Percentiles rank a stretch among this genome's conserved stretches.
These are phyloP conservation scores for Saprolegnia parasitica DNA, from an alignment of 352 stramenopile species.

Conservation along the genomic window DNA sequence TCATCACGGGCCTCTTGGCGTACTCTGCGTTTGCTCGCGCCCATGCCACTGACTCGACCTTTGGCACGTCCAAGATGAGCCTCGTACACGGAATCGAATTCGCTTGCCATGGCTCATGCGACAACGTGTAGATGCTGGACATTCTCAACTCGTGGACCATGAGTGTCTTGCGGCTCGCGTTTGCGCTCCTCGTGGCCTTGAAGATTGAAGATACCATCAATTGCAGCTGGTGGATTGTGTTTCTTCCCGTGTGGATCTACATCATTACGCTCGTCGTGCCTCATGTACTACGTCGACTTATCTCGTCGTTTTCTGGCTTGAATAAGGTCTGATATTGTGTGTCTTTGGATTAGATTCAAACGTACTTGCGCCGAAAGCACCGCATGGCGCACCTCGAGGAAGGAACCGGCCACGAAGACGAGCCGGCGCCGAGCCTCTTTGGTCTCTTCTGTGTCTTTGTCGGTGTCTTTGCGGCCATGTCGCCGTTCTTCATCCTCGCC, in stretches of 20 bases:
- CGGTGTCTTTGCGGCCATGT: constrained; percentile 43
- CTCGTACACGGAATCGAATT: not conserved
- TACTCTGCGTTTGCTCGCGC: constrained; percentile 37
- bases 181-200: constrained; percentile 57
- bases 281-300: constrained; percentile 21
- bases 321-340: not conserved
- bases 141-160: constrained; percentile 28
- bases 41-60: not conserved
- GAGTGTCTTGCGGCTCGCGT: constrained; percentile 41
- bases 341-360: constrained; percentile 19
- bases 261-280: constrained; percentile 32
- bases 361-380: constrained; percentile 15
- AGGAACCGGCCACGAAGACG: constrained; percentile 46
- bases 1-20: constrained; percentile 50
- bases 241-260: constrained; percentile 76
- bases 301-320: not conserved
- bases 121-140: constrained; percentile 17
- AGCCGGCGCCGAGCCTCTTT: constrained; percentile 46
- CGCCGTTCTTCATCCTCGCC: constrained; percentile 75
- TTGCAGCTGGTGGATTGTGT: constrained; percentile 74
- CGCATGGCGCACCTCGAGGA: not conserved
- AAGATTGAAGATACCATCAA: constrained; percentile 61
- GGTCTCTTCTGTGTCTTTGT: constrained; percentile 30
- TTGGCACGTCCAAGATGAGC: constrained; percentile 1
- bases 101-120: not conserved